These are phyloP conservation scores for Naganishia kalamii DNA, from an alignment of 768 basidiomycete genomes.

Conservation along the genomic window DNA sequence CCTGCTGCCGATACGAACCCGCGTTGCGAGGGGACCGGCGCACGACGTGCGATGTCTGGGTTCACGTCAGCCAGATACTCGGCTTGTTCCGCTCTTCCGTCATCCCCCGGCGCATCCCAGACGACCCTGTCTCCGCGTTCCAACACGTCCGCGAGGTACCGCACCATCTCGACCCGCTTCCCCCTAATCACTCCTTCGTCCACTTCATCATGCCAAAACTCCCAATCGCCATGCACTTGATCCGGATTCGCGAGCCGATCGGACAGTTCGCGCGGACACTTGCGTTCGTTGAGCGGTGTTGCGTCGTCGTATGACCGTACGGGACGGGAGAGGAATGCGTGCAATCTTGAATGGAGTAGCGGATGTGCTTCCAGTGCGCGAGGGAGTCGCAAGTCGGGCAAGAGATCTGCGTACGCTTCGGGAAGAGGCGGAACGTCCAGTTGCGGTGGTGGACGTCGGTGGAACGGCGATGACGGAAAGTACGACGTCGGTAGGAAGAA, in stretches of 20 bases:
- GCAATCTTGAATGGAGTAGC: constrained; percentile 25
- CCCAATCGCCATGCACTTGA: constrained; percentile 43
- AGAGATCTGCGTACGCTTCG: neutral
- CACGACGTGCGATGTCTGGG: neutral
- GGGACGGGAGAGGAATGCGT: constrained; percentile 39
- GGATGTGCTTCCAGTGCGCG: neutral
- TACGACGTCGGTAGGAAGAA: neutral
- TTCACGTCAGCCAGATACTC: neutral
- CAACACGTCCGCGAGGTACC: constrained; percentile 34
- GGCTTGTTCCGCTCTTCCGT: constrained; percentile 15
- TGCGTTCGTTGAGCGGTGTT: constrained; percentile 25
- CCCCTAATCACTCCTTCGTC: constrained; percentile 30
- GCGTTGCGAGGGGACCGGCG: constrained; percentile 18
- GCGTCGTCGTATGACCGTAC: constrained; percentile 28
- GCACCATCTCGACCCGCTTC: constrained; percentile 39
- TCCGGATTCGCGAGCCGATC: constrained; percentile 47
- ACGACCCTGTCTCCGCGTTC: constrained; percentile 33
- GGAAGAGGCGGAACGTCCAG: neutral
- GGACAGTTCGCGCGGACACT: constrained; percentile 40
- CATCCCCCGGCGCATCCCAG: constrained; percentile 9
- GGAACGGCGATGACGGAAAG: neutral
- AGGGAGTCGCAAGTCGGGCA: neutral
- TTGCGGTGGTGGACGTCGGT: neutral
- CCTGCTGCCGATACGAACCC: constrained; percentile 49
- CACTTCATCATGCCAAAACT: constrained; percentile 42